phyloP scores from a whole-genome alignment of 2,329 filamentous ascomycete species.

The Magnaporthales sp. region DNA sequence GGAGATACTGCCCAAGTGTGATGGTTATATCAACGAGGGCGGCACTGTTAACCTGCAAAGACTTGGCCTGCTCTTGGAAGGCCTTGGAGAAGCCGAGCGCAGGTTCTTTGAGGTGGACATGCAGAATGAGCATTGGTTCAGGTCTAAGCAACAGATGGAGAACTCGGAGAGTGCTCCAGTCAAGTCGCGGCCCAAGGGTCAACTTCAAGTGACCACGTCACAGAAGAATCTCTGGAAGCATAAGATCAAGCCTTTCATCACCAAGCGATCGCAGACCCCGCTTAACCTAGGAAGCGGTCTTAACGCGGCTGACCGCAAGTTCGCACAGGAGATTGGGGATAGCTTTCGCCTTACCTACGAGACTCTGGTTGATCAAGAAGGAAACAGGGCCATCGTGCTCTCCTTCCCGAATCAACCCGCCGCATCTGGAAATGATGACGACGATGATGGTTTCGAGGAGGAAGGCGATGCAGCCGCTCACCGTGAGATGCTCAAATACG shows the following conservation, averaged over 20 bases:
- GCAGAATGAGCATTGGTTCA: slow-evolving; percentile 84
- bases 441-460: slow-evolving; percentile 69
- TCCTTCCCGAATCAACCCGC: slow-evolving; percentile 30
- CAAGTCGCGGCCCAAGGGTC: slow-evolving; percentile 46
- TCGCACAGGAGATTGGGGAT: slow-evolving; percentile 78
- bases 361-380: slow-evolving; percentile 48
- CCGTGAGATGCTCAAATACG: slow-evolving; percentile 81
- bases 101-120: slow-evolving; percentile 90
- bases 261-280: slow-evolving; percentile 52
- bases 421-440: slow-evolving; percentile 28
- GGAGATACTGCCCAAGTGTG: slow-evolving; percentile 72
- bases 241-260: slow-evolving; percentile 74
- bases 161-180: slow-evolving; percentile 57
- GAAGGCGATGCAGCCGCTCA: slow-evolving; percentile 76
- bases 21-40: slow-evolving; percentile 93
- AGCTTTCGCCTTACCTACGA: slow-evolving; percentile 48
- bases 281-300: slow-evolving; percentile 67
- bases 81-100: slow-evolving; percentile 81
- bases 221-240: slow-evolving; percentile 78
- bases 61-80: slow-evolving; percentile 67
- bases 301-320: slow-evolving; percentile 81
- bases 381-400: slow-evolving; percentile 42
- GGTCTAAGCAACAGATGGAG: slow-evolving; percentile 60
- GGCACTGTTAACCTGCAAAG: slow-evolving; percentile 85
- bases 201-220: slow-evolving; percentile 64